Evolutionary conservation across 1,284 basidiomycete genomes (phyloP).

Genomic region (Papiliotrema fonsecae): DNA sequence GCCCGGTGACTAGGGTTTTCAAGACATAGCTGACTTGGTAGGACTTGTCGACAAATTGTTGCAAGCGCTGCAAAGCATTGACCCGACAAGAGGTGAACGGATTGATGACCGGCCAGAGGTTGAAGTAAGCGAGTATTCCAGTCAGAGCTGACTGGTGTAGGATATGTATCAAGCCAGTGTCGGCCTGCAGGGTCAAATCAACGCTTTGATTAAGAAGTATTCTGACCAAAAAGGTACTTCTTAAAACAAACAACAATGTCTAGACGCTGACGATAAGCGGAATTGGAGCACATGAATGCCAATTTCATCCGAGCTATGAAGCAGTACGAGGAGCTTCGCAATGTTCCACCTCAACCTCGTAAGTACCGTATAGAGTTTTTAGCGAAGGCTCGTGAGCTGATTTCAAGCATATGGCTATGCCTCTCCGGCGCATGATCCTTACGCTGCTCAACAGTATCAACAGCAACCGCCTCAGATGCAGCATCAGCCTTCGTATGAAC

Average conservation of each 20-base stretch:
- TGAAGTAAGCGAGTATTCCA: slow-evolving; percentile 55
- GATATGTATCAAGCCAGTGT: slow-evolving; percentile 89
- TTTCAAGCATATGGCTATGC: slow-evolving; percentile 20
- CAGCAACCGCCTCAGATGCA: slow-evolving; percentile 2
- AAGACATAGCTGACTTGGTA: slow-evolving; percentile 43
- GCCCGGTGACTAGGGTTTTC: slow-evolving; percentile 34
- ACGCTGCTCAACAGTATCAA: slow-evolving; percentile 8
- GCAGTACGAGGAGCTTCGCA: slow-evolving; percentile 45
- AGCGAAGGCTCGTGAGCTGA: not conserved
- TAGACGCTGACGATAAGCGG: slow-evolving; percentile 29
- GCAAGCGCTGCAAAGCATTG: slow-evolving; percentile 70
- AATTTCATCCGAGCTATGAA: slow-evolving; percentile 46
- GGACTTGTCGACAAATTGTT: slow-evolving; percentile 84
- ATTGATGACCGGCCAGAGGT: slow-evolving; percentile 93
- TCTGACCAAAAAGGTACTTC: slow-evolving; percentile 78
- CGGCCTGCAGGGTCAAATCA: slow-evolving; percentile 85
- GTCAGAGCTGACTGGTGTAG: slow-evolving; percentile 44
- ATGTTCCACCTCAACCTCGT: slow-evolving; percentile 25
- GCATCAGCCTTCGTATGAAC: not conserved
- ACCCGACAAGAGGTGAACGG: slow-evolving; percentile 69
- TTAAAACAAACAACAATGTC: slow-evolving; percentile 5
- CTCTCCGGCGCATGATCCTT: slow-evolving; percentile 17
- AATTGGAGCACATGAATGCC: slow-evolving; percentile 49
- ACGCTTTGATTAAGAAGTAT: slow-evolving; percentile 95
- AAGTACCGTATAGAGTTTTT: slow-evolving; percentile 12